A percentile compares a stretch with the other conserved stretches of the same genome.
phyloP scores from a whole-genome alignment of 371 early-diverging fungal genomes.

The Lichtheimia corymbifera region DNA sequence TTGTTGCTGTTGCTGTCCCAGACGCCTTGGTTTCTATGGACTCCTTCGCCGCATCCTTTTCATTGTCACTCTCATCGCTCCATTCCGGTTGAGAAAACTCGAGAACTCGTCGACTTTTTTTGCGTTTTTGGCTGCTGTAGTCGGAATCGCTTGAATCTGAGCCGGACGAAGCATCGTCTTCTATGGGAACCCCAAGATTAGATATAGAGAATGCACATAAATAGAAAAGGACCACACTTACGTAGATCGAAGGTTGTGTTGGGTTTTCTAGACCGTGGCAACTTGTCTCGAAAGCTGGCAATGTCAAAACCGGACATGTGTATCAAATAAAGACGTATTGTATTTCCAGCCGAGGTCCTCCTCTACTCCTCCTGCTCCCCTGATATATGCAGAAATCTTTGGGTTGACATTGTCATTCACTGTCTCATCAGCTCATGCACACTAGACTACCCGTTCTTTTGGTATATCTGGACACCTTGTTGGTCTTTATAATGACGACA shows the following conservation, averaged over 20 bases:
- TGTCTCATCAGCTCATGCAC: too few species aligned
- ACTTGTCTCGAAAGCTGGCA: neutral
- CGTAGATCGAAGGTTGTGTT: neutral
- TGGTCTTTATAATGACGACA: too few species aligned
- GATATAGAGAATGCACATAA: neutral
- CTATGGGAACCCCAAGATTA: neutral
- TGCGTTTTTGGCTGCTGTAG: neutral
- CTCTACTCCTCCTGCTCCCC: too few species aligned
- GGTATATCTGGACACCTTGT: too few species aligned
- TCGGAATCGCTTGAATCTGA: conserved; percentile 1
- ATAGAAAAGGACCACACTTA: neutral
- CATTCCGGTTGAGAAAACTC: neutral
- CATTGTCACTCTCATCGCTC: neutral
- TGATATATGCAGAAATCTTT: too few species aligned
- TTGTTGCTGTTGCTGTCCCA: too few species aligned
- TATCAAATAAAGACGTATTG: neutral
- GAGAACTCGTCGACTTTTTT: neutral
- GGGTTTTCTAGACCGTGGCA: neutral
- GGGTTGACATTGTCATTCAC: too few species aligned
- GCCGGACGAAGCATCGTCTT: neutral
- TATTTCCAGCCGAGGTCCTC: too few species aligned
- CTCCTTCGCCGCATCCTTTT: too few species aligned
- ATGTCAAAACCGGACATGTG: conserved; percentile 3
- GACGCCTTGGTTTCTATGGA: too few species aligned
- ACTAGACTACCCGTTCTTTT: too few species aligned